Evolutionary conservation across 495 filamentous ascomycete genomes (phyloP), one percentile per base, ranked within the genome.

Genomic region (Hypomontagnella submonticulosa): DNA sequence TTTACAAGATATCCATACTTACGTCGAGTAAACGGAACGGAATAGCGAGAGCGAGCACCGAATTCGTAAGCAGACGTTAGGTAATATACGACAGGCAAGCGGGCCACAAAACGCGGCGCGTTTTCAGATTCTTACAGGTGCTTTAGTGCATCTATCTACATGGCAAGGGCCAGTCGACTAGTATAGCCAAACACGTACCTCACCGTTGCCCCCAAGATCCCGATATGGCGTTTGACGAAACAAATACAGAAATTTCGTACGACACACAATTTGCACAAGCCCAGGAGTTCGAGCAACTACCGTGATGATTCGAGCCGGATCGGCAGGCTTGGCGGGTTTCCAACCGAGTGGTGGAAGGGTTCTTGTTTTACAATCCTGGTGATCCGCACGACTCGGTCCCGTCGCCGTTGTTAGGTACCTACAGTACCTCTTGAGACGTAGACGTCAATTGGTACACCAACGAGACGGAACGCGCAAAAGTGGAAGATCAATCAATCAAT

Each of bases 401-500:
- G 32, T 30, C 15, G 23, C 23, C 23, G 23, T 27, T 27, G 23
- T 27, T 27, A 27, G 23, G 23, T 27, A 27, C 6, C 23, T 27
- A 2, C 6, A 2, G 40, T n/a, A 20, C 19, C 18, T n/a, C 48
- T 53, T 47, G 34, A 48, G 20, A 42, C 37, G 56, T 23, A 15
- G 1, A 8, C 8, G 11, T 10, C 6, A 16, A 27, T 10, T 11
- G 9, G 44, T 5, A 43, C 20, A 11, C 15, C 13, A 51, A 18
- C 32, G 55, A 37, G 43, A 60, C 56, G 56, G 56, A 56, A 66
- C 55, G 60, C 55, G 54, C 56, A n/a, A n/a, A 50, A 66, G 63
- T 49, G 42, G 63, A 60, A 61, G 56, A 66, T 66, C 63, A 66
- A 56, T 60, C 23, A 27, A 27, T 27, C 23, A 50, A 66, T 66